Evolutionary conservation across 495 filamentous ascomycete genomes (phyloP), one percentile per base, ranked within the genome.

Genomic region (Talaromyces borbonicus): DNA sequence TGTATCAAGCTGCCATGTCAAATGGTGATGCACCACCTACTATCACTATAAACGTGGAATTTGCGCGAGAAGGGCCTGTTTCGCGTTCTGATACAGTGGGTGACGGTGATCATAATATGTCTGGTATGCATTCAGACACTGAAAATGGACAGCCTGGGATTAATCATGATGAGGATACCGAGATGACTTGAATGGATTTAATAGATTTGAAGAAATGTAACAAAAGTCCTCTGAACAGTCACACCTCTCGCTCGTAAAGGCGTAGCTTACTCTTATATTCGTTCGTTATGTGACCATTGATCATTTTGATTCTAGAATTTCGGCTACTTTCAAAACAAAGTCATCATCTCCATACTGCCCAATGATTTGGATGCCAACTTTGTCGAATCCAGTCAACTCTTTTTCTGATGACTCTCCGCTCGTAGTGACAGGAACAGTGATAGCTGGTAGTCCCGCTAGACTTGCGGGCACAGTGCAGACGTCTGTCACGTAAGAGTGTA

Each of bases 381-480:
- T 58, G 23, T 44, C 39, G 5, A 78, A 59, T 1, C 55, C 53
- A 4, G 61, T 56, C 11, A 24, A 3, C 3, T 11, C 12, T 19
- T 43, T 27, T 23, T 24, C 25, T 8, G 11, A 22, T 40, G 41
- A 51, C 51, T 36, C 4, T 40, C 45, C 42, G 29, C 47, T 15
- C 11, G 58, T 49, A 1, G 59, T 59, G 15, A 90, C 74, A 3
- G 92, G 93, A 8, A 97, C 68, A 52, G 86, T 94, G 32, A 94
- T 75, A 14, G 90, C 86, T 8, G 92, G 92, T 26, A 99, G 67
- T 2, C 92, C 93, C 5, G 92, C 93, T 49, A 99, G 62, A 56
- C 85, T 95, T 16, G 93, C 88, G 11, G 92, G 92, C 6, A 97
- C 92, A 0, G 92, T 97, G 60, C 96, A 86, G 11, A 95, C 86